phyloP scores from a whole-genome alignment of 208 protist genomes.

The Angomonas ambiguus region DNA sequence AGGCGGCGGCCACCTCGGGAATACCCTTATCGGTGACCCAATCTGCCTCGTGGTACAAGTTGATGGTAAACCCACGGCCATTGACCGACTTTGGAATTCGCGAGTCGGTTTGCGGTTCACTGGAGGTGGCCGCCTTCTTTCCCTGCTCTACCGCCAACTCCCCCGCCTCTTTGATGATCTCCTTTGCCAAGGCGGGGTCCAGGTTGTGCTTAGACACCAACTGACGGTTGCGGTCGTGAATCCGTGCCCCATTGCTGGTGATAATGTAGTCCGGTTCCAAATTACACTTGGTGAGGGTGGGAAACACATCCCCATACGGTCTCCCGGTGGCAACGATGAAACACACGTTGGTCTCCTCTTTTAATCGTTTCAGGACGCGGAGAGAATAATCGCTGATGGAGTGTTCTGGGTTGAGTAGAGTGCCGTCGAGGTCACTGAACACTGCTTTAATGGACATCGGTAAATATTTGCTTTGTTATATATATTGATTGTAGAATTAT shows the following conservation, averaged over 20 bases:
- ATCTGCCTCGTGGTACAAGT: slow-evolving; percentile 28
- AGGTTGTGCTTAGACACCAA: slow-evolving; percentile 18
- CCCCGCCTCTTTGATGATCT: slow-evolving; percentile 9
- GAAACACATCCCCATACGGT: slow-evolving; percentile 28
- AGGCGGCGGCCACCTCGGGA: slow-evolving; percentile 12
- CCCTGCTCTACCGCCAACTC: background rate
- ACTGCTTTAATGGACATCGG: slow-evolving; percentile 47
- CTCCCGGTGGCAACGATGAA: slow-evolving; percentile 35
- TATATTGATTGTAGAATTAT: no score
- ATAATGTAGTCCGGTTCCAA: slow-evolving; percentile 34
- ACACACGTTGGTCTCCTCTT: slow-evolving; percentile 5
- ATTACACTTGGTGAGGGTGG: slow-evolving; percentile 19
- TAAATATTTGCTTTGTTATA: no score
- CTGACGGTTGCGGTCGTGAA: slow-evolving; percentile 17
- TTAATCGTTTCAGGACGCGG: slow-evolving; percentile 17
- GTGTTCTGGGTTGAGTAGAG: slow-evolving; percentile 41
- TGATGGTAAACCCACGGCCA: slow-evolving; percentile 14
- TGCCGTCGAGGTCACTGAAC: slow-evolving; percentile 70
- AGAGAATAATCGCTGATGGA: slow-evolving; percentile 34
- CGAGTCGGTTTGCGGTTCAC: background rate
- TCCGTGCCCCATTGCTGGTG: slow-evolving; percentile 37
- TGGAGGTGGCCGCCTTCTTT: background rate
- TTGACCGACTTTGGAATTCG: slow-evolving; percentile 1
- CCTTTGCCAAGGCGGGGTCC: slow-evolving; percentile 10
- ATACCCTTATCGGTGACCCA: slow-evolving; percentile 23